A percentile compares a stretch with the other conserved stretches of the same genome.
Conservation (phyloP, 257 asterid species). For the Nicotiana obtusifolia region DNA sequence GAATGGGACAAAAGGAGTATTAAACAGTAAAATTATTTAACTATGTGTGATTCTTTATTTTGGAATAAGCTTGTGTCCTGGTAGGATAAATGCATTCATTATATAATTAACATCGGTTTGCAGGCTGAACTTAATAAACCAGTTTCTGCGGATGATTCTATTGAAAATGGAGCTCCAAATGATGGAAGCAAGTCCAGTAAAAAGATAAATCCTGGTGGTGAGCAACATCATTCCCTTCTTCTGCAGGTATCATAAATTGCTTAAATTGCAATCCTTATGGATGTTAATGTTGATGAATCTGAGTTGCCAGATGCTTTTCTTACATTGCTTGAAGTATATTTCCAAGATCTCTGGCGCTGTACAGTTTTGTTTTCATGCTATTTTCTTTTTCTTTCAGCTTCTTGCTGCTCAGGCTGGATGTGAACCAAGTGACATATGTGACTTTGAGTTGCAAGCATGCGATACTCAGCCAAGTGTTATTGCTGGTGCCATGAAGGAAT, state of each 20-base stretch:
- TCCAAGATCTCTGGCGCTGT: neutral
- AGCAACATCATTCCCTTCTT: constrained; percentile 78
- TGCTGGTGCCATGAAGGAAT: constrained; percentile 89
- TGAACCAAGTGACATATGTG: constrained; percentile 81
- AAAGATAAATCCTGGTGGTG: constrained; percentile 19
- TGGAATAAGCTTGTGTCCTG: neutral
- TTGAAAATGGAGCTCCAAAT: constrained; percentile 31
- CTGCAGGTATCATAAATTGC: constrained; percentile 46
- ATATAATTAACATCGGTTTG: neutral
- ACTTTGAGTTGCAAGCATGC: constrained; percentile 92
- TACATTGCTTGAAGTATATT: neutral
- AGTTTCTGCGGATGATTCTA: constrained; percentile 40
- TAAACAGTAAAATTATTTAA: neutral
- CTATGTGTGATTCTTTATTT: neutral
- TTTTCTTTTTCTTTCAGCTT: constrained; percentile 39
- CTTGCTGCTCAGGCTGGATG: constrained; percentile 69
- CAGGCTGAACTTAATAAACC: constrained; percentile 82
- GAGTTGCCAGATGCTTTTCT: neutral
- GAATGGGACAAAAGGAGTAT: neutral
- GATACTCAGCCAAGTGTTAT: constrained; percentile 87
- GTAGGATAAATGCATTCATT: neutral
- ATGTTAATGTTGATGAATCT: neutral
- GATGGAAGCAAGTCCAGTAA: constrained; percentile 34
- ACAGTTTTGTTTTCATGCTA: neutral
- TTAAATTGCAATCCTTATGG: neutral